Evolutionary conservation across 2,329 filamentous ascomycete species (phyloP).

Genomic region (Phaeoacremonium minimum): DNA sequence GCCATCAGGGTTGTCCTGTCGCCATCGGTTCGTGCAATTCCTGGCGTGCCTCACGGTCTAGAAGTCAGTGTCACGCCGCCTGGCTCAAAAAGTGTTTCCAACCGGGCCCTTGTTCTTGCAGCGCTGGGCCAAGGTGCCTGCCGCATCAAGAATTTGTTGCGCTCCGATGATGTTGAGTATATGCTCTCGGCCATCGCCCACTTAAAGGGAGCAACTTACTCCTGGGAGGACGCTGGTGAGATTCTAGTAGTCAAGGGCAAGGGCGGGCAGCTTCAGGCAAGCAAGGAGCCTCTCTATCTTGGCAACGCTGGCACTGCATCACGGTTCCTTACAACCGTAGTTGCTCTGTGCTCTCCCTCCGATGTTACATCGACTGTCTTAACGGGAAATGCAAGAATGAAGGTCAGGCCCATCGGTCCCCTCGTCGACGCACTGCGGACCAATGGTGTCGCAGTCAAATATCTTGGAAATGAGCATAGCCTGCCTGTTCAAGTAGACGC

Average conservation of each 20-base stretch:
- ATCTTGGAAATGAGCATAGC: slow-evolving; percentile 77
- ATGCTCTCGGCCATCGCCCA: slow-evolving; percentile 91
- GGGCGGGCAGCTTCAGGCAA: slow-evolving; percentile 79
- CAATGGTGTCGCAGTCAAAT: slow-evolving; percentile 85
- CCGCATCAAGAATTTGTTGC: slow-evolving; percentile 84
- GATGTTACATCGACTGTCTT: slow-evolving; percentile 67
- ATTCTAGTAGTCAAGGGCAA: slow-evolving; percentile 85
- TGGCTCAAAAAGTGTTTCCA: slow-evolving; percentile 96
- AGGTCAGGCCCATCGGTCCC: slow-evolving; percentile 87
- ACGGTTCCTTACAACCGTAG: slow-evolving; percentile 88
- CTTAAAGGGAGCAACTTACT: slow-evolving; percentile 81
- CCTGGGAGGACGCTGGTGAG: slow-evolving; percentile 93
- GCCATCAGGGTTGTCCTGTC: slow-evolving; percentile 82
- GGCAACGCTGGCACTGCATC: slow-evolving; percentile 97
- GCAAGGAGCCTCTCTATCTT: slow-evolving; percentile 75
- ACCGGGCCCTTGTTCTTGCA: slow-evolving; percentile 88
- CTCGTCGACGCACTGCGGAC: slow-evolving; percentile 83
- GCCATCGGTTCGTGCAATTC: slow-evolving; percentile 68
- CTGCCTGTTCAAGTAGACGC: slow-evolving; percentile 81
- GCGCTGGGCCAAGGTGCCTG: slow-evolving; percentile 84
- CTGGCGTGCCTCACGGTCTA: slow-evolving; percentile 63
- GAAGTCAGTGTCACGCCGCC: slow-evolving; percentile 79
- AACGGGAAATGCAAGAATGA: slow-evolving; percentile 95
- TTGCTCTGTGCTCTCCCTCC: slow-evolving; percentile 71
- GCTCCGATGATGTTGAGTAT: slow-evolving; percentile 95